Conservation (phyloP, 2,329 filamentous ascomycete species). For the Akanthomyces uredinophilus region DNA sequence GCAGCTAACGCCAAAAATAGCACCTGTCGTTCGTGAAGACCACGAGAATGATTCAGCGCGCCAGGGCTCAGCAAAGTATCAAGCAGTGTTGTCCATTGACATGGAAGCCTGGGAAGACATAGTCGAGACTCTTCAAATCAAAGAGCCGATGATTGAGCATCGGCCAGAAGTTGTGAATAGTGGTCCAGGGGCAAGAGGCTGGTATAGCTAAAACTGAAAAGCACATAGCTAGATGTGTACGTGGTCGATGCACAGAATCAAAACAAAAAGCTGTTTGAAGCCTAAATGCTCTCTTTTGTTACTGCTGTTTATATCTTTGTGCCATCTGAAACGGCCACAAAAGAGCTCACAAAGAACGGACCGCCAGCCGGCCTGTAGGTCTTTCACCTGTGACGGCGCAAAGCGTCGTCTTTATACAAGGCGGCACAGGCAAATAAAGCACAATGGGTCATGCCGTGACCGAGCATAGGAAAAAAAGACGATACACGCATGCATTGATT, state of each 20-base stretch:
- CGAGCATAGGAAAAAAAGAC: background rate
- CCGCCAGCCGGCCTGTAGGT: too few species aligned
- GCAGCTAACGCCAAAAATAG: constrained; percentile 20
- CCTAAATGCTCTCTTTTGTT: too few species aligned
- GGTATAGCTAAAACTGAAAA: constrained; percentile 52
- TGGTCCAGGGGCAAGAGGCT: constrained; percentile 53
- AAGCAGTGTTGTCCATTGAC: constrained; percentile 84
- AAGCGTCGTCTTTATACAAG: too few species aligned
- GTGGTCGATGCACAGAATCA: background rate
- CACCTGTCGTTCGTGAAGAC: constrained; percentile 35
- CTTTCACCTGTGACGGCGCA: too few species aligned
- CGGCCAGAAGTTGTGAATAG: constrained; percentile 54
- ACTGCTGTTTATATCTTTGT: background rate
- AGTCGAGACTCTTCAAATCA: constrained; percentile 69
- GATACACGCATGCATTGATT: too few species aligned
- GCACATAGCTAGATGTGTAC: background rate
- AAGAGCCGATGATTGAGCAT: constrained; percentile 79
- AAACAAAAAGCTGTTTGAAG: background rate
- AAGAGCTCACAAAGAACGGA: too few species aligned
- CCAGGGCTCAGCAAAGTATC: constrained; percentile 62
- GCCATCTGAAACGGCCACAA: too few species aligned
- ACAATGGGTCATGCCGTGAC: too few species aligned
- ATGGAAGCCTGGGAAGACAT: constrained; percentile 78
- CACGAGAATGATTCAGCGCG: constrained; percentile 40
- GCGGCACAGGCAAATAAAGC: too few species aligned